phyloP scores from a whole-genome alignment of 2,329 filamentous ascomycete genomes.

The Arthrobotrys musiformis region DNA sequence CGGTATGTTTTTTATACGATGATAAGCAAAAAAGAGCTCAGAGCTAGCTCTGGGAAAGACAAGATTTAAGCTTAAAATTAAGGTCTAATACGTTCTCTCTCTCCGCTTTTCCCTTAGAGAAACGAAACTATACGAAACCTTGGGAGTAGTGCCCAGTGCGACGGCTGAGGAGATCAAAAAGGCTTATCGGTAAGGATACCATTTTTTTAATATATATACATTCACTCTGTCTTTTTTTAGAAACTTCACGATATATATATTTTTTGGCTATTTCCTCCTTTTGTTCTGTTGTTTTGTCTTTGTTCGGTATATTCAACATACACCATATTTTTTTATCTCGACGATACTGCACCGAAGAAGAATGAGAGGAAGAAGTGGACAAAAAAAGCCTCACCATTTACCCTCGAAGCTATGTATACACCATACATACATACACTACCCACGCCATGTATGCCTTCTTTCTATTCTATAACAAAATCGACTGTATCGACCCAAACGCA shows the following conservation, averaged over 20 bases:
- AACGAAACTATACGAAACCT: conserved; percentile 91
- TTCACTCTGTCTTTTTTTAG: conserved; percentile 19
- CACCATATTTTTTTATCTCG: conserved; percentile 2
- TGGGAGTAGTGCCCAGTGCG: conserved; percentile 81
- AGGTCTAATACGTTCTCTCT: not conserved
- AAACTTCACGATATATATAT: not conserved
- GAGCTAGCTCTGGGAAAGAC: no score
- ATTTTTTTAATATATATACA: conserved; percentile 37
- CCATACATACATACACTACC: conserved; percentile 19
- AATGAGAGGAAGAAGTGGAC: not conserved
- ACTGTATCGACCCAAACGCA: conserved; percentile 19
- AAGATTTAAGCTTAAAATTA: conserved; percentile 14
- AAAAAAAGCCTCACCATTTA: conserved; percentile 9
- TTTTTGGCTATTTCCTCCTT: no score
- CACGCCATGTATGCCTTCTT: conserved; percentile 18
- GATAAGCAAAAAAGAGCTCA: not conserved
- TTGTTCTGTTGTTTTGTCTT: not conserved
- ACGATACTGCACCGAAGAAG: not conserved
- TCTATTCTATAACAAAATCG: conserved; percentile 17
- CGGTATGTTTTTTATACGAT: conserved; percentile 29
- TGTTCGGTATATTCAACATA: conserved; percentile 18
- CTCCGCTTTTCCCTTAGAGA: conserved; percentile 74
- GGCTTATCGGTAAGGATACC: conserved; percentile 77
- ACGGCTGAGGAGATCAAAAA: conserved; percentile 97
- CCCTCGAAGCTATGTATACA: conserved; percentile 31